Evolutionary conservation across 1,139 yeast genomes (phyloP), one percentile per base, ranked within the genome.

Genomic region (Sugiyamaella castrensis): DNA sequence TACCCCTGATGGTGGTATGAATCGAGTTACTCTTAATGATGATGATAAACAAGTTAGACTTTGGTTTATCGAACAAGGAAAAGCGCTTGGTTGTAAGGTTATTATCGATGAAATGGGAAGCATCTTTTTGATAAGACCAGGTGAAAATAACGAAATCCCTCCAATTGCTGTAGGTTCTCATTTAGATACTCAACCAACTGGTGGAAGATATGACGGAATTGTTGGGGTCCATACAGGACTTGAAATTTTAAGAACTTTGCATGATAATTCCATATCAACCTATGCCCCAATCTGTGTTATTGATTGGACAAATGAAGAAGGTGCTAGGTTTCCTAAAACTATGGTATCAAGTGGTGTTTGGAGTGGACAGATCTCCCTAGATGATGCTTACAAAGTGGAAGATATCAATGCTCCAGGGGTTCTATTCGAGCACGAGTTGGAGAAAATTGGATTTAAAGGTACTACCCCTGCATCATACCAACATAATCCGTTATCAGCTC

Each of bases 251-350:
- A 69, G 87, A 53, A 81, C 88, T 2, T 66, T 83, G 59, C 78
- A 80, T 52, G 87, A 80, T 11, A 79, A 81, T 63, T 67, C 73
- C 36, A 74, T 68, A 57, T 71, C 70, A 13, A 87, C 91, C 11
- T 74, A 81, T 48, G 82, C 73, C 53, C 89, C 88, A 10, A 75
- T 84, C 48, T 82, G 84, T 4, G 73, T 81, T 8, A 73, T 83
- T 40, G 73, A 80, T 61, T 84, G 91, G 91, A 81, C 84, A 59
- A 84, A 84, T 60, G 91, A 84, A 63, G 91, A 84, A 69, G 91
- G 91, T 40, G 88, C 89, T 0, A 68, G 91, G 45, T 84, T 83
- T 61, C 86, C 89, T 6, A 72, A 77, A 66, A 75, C 84, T 37
- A 74, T 81, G 65, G 80, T 82, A 75, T 76, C 84, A 0, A 77